These are phyloP conservation scores for Aureobasidium subglaciale DNA, from an alignment of 2,329 filamentous ascomycete species.

Conservation along the genomic window DNA sequence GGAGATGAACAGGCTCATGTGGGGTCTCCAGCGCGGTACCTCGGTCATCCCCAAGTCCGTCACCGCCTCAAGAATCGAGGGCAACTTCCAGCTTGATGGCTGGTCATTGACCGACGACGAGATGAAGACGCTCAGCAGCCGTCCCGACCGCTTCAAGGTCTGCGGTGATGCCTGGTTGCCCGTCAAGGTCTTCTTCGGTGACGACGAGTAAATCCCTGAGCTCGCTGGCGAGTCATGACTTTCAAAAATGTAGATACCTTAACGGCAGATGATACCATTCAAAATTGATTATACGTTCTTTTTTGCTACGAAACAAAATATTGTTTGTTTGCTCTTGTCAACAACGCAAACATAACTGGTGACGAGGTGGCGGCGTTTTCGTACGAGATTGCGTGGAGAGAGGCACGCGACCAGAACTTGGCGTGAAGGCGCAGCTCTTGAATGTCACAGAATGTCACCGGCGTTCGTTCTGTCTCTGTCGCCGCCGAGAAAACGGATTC, in stretches of 20 bases:
- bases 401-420: slow-evolving; percentile 11
- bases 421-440: background rate
- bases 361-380: background rate
- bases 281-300: background rate
- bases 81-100: slow-evolving; percentile 63
- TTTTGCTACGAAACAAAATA: background rate
- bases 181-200: slow-evolving; percentile 73
- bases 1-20: slow-evolving; percentile 45
- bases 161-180: slow-evolving; percentile 69
- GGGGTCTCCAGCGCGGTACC: slow-evolving; percentile 75
- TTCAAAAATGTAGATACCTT: slow-evolving; percentile 1
- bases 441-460: background rate
- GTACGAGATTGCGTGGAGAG: background rate
- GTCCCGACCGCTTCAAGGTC: slow-evolving; percentile 75
- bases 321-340: background rate
- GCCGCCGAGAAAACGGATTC: background rate
- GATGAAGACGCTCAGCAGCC: slow-evolving; percentile 57
- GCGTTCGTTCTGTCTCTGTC: background rate
- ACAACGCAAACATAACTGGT: background rate
- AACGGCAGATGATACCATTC: background rate
- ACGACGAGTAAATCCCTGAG: slow-evolving; percentile 58
- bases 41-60: slow-evolving; percentile 83
- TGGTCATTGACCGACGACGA: slow-evolving; percentile 69
- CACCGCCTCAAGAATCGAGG: slow-evolving; percentile 63
- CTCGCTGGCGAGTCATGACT: slow-evolving; percentile 10